Percentiles rank a stretch among this genome's conserved stretches.
Evolutionary conservation across 352 stramenopile species (phyloP).

Genomic region (Phytopythium chamaehyphon): DNA sequence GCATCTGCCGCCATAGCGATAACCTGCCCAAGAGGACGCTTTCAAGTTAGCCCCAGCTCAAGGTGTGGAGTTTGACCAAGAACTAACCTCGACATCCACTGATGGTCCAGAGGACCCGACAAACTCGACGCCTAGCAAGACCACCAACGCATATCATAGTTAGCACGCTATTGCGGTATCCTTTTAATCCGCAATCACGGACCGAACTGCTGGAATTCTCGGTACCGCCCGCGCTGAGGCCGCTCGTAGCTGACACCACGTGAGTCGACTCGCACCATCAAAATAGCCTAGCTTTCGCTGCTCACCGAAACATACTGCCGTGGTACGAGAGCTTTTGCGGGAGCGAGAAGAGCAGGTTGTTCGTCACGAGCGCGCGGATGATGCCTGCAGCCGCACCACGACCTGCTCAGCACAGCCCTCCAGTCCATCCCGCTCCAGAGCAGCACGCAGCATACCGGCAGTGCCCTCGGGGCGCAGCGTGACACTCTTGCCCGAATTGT

Average conservation of each 20-base stretch:
- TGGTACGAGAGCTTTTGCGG: conserved; percentile 83
- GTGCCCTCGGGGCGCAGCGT: conserved; percentile 84
- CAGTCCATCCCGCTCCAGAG: too few species aligned
- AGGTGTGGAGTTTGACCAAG: too few species aligned
- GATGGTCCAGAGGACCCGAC: conserved; percentile 71
- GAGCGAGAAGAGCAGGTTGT: conserved; percentile 65
- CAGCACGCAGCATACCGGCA: conserved; percentile 26
- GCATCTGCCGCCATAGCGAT: conserved; percentile 75
- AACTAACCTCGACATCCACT: conserved; percentile 69
- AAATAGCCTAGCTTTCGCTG: background rate
- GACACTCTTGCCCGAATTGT: conserved; percentile 86
- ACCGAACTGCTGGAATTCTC: conserved; percentile 89
- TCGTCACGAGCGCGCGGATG: conserved; percentile 73
- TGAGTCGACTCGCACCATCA: too few species aligned
- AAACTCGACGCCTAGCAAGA: conserved; percentile 63
- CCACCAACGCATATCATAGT: too few species aligned
- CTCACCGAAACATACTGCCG: conserved; percentile 86
- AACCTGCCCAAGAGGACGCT: conserved; percentile 32
- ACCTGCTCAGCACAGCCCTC: background rate
- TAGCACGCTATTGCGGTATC: too few species aligned
- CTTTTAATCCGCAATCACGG: background rate
- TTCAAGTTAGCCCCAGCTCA: background rate
- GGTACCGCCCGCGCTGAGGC: conserved; percentile 79
- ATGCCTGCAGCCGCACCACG: conserved; percentile 31
- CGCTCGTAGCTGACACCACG: conserved; percentile 65